A percentile compares a stretch with the other conserved stretches of the same genome.
Evolutionary conservation across 768 basidiomycete species (phyloP).

Genomic region (Lepiota subincarnata): DNA sequence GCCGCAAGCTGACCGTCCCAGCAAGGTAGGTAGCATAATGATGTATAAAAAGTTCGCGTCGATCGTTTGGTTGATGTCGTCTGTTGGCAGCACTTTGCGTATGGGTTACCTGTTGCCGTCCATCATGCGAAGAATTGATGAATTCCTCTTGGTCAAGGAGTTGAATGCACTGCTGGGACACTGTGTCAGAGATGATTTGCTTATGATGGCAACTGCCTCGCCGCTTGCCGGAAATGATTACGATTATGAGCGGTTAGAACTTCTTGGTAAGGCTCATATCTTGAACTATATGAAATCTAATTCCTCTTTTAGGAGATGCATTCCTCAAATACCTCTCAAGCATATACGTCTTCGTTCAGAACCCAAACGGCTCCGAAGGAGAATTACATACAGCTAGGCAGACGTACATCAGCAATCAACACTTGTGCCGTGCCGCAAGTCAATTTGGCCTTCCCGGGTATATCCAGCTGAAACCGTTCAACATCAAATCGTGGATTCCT

Average conservation of each 20-base stretch:
- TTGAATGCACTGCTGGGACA: constrained; percentile 69
- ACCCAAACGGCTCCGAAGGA: constrained; percentile 63
- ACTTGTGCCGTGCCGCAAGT: constrained; percentile 52
- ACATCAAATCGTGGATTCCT: constrained; percentile 57
- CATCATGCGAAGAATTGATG: constrained; percentile 66
- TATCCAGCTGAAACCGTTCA: constrained; percentile 69
- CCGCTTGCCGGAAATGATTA: constrained; percentile 66
- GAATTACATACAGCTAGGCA: constrained; percentile 64
- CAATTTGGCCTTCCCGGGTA: constrained; percentile 63
- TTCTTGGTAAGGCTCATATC: constrained; percentile 54
- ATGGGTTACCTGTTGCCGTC: constrained; percentile 73
- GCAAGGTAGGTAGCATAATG: constrained; percentile 47
- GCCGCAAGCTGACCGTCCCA: constrained; percentile 65
- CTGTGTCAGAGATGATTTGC: constrained; percentile 53
- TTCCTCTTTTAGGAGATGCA: constrained; percentile 56
- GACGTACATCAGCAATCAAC: constrained; percentile 70
- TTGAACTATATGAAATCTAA: constrained; percentile 8
- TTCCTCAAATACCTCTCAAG: constrained; percentile 79
- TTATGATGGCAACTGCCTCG: constrained; percentile 65
- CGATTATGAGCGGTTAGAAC: constrained; percentile 82
- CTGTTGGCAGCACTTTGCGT: constrained; percentile 50
- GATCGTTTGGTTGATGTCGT: too few relatives aligned
- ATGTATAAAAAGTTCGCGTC: too few relatives aligned
- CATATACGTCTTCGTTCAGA: constrained; percentile 67
- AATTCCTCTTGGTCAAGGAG: constrained; percentile 72